Percentiles rank a stretch among this genome's conserved stretches.
Conservation (phyloP, 2,329 filamentous ascomycete genomes). For the Aspergillus novoparasiticus region DNA sequence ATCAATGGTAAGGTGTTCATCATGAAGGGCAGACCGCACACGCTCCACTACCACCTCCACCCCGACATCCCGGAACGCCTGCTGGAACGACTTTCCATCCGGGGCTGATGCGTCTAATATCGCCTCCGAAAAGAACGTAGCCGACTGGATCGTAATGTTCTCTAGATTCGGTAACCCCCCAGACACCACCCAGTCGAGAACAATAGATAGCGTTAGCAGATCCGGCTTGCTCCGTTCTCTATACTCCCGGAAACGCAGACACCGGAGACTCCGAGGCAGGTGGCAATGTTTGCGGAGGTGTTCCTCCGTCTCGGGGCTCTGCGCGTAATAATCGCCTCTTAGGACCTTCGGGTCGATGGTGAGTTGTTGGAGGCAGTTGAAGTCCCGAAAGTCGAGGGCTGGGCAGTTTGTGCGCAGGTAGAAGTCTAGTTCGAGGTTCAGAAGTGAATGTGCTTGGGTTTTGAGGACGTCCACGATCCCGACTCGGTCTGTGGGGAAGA, state of each 20-base stretch:
- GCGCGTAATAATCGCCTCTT: not conserved
- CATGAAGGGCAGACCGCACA: not conserved
- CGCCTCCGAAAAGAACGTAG: not conserved
- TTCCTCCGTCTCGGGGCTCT: not conserved
- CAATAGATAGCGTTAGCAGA: not conserved
- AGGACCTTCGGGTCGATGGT: constrained; percentile 5
- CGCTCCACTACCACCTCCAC: constrained; percentile 2
- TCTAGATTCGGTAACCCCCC: not conserved
- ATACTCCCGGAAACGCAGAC: not conserved
- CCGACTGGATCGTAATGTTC: not conserved
- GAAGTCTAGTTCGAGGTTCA: constrained; percentile 7
- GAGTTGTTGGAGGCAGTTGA: constrained; percentile 4
- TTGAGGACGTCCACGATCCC: not conserved
- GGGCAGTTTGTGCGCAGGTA: not conserved
- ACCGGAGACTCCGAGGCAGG: constrained; percentile 1
- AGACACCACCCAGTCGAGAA: constrained; percentile 1
- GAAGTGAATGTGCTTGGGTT: constrained; percentile 1
- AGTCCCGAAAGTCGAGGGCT: constrained; percentile 1
- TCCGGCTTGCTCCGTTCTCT: not conserved
- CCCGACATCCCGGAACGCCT: not conserved
- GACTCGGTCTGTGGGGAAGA: not conserved
- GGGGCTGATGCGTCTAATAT: not conserved
- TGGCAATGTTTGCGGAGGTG: not conserved
- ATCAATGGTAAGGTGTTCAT: not conserved
- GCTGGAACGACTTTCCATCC: not conserved